Evolutionary conservation across 2,329 filamentous ascomycete genomes (phyloP), one percentile per base, ranked within the genome.

Genomic region (Cryphonectria japonica): DNA sequence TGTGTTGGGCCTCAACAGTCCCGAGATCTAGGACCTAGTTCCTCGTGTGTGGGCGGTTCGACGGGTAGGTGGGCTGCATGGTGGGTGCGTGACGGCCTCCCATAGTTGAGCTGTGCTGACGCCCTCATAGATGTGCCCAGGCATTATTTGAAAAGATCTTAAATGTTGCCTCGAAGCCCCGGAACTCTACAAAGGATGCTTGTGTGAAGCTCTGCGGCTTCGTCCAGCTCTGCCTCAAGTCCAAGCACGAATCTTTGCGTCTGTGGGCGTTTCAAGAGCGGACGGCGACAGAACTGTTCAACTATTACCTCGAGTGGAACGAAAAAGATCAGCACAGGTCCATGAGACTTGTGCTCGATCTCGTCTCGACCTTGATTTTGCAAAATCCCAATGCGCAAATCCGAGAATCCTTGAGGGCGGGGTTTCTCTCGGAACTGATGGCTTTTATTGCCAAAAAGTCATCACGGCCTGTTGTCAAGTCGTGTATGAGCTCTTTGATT

Each of bases 301-400:
- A 86, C 68, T 91, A 89, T 76, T 92, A 89, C 76, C 82, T 91
- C 66, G 88, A 91, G 75, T 91, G 89, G 88, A 90, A 89, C 75
- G 89, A 91, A 75, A 87, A 87, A 69, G 89, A 91, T 76, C 86
- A 89, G 72, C 87, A 90, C 75, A 83, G 89, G 14, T 89, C 89
- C 50, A 87, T 91, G 86, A 87, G 86, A 73, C 83, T 90, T 71
- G 85, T 90, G 5, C 82, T 91, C 43, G 89, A 91, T 74, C 80
- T 89, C 29, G 79, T 91, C 32, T 82, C 84, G 7, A 82, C 83
- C 68, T 83, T 88, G 26, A 81, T 89, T 54, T 77, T 78, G 64
- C 83, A 81, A 69, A 89, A 90, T 72, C 85, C 87, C 0, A 78
- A 83, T 39, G 75, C 78, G 3, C 73, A 79, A n/a, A 78, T 77